Evolutionary conservation across 1,139 yeast genomes (phyloP).

Genomic region (Lodderomyces orthopsilosis): DNA sequence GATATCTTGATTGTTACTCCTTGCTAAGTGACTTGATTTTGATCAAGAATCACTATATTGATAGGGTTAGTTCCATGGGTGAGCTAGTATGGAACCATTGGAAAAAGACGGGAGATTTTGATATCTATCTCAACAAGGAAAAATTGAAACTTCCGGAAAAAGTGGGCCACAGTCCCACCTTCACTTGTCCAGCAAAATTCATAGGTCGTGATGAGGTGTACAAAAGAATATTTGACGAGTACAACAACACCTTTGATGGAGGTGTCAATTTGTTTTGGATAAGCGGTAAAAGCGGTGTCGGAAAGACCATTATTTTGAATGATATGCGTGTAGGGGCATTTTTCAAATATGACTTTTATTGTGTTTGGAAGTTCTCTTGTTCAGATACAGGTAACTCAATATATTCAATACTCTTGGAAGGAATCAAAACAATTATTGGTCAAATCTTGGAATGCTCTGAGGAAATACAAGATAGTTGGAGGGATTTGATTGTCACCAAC

Average conservation of each 20-base stretch:
- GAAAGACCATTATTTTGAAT: conserved; percentile 45
- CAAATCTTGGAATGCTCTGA: conserved; percentile 44
- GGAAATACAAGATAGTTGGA: conserved; percentile 39
- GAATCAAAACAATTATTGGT: conserved; percentile 38
- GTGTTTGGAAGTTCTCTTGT: conserved; percentile 41
- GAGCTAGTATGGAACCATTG: conserved; percentile 13
- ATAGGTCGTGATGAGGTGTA: conserved; percentile 38
- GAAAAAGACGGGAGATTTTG: conserved; percentile 9
- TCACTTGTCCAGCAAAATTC: conserved; percentile 28
- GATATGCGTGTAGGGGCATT: conserved; percentile 40
- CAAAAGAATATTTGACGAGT: conserved; percentile 22
- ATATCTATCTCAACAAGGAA: conserved; percentile 10
- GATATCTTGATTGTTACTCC: conserved; percentile 39
- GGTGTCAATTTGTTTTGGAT: conserved; percentile 33
- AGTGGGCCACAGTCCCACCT: conserved; percentile 18
- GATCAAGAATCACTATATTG: conserved; percentile 22
- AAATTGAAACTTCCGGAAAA: conserved; percentile 9
- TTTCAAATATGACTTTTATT: conserved; percentile 36
- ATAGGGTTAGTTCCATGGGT: conserved; percentile 11
- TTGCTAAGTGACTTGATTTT: conserved; percentile 37
- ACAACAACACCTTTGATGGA: conserved; percentile 19
- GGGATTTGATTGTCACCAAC: conserved; percentile 38
- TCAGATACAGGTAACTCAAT: conserved; percentile 28
- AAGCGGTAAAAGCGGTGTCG: conserved; percentile 48
- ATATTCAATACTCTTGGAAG: conserved; percentile 28